A percentile compares a stretch with the other conserved stretches of the same genome.
Evolutionary conservation across 2,329 filamentous ascomycete species (phyloP).

Genomic region (Colletotrichum endophyticum): DNA sequence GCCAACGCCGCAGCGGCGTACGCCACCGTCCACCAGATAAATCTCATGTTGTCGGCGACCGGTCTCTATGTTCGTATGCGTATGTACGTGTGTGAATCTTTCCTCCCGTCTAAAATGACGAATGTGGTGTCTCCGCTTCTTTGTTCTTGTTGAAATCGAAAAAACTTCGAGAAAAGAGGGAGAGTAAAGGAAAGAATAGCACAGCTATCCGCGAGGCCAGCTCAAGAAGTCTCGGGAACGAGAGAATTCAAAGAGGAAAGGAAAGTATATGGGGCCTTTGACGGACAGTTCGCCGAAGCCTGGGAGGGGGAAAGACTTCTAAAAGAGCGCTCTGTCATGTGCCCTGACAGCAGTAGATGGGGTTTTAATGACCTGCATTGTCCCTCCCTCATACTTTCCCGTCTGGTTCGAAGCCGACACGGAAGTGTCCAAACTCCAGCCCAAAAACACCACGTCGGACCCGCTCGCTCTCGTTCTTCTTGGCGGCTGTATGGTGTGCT

Average conservation of each 20-base stretch:
- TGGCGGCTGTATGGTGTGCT: not conserved
- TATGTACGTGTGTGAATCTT: not conserved
- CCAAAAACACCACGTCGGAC: not conserved
- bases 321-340: not conserved
- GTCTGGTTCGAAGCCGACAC: not conserved
- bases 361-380: constrained; percentile 9
- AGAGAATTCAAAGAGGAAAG: not conserved
- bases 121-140: not conserved
- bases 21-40: constrained; percentile 9
- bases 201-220: constrained; percentile 19
- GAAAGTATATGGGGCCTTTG: not conserved
- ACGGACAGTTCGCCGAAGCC: constrained; percentile 1
- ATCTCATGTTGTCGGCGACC: not conserved
- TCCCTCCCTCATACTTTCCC: not conserved
- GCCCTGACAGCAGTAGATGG: not conserved
- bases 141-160: not conserved
- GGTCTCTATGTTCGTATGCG: not conserved
- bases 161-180: not conserved
- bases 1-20: constrained; percentile 12
- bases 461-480: not conserved
- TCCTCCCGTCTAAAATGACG: not conserved
- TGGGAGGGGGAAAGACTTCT: not conserved
- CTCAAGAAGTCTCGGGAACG: constrained; percentile 10
- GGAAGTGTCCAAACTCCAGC: not conserved
- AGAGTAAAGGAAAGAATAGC: not conserved